Evolutionary conservation across 1,139 yeast genomes (phyloP), one percentile per base, ranked within the genome.

Genomic region (Eremothecium gossypii): DNA sequence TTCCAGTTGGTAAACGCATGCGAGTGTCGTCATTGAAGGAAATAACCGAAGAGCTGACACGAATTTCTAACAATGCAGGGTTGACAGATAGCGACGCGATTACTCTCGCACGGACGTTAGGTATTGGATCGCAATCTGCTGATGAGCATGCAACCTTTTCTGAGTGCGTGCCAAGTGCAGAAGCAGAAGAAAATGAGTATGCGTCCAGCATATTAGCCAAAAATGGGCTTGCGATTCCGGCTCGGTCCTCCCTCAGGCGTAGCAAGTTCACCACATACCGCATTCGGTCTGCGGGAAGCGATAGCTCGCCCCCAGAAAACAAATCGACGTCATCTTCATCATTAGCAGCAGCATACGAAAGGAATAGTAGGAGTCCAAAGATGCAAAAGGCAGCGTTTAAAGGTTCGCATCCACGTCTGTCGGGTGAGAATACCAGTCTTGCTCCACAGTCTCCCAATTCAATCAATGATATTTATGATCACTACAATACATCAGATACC

Each of bases 1-100:
- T 17, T 17, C 23, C 23, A 17, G 44, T 34, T 7, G 37, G 34
- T 9, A 23, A 32, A 31, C 29, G 40, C 11, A 39, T 36, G 8
- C 33, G 43, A 10, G 32, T 40, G 2, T 45, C 54, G 7, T 79
- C 89, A 0, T 66, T 83, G 48, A 74, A 75, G 44, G 85, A 79
- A 44, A 69, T 83, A 33, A 78, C 87, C 1, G 72, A 65, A 46
- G 91, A 82, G 56, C 64, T 83, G 41, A 83, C 81, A 50, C 75
- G 70, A 41, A 64, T 83, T 36, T 76, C 86, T 0, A 77, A 75
- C 49, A 65, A 76, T 58, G 89, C 89, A 0, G 91, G 93, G 0
- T 66, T 83, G 64, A 81, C 79, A 41, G 77, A 83, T 10, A 71
- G 76, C 23, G 89, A 83, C 62, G 86, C 91, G 0, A 79, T 79